Conservation (phyloP, 805 yeast genomes). For the Candida nitratophila region DNA sequence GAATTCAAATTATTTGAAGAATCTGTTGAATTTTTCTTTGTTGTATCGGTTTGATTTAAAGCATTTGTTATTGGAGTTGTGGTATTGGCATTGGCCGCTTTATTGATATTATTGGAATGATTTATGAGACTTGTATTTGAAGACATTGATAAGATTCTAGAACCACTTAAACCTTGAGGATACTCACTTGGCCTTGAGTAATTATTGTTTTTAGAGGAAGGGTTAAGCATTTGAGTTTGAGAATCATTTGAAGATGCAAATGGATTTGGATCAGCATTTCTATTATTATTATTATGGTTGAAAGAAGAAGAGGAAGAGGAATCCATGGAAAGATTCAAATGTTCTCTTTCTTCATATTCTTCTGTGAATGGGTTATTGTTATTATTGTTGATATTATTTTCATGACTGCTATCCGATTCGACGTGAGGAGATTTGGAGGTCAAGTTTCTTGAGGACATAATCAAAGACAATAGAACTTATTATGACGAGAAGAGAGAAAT, state of each 20-base stretch:
- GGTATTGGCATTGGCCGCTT: not conserved
- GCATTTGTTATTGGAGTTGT: too few species aligned
- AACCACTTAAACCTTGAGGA: constrained; percentile 50
- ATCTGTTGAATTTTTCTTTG: constrained; percentile 3
- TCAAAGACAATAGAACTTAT: too few species aligned
- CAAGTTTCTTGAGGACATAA: constrained; percentile 27
- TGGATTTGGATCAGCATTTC: constrained; percentile 12
- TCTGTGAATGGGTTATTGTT: not conserved
- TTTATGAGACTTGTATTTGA: constrained; percentile 22
- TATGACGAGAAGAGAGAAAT: not conserved
- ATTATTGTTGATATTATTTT: constrained; percentile 6
- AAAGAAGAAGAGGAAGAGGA: not conserved
- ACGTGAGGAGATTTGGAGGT: constrained; percentile 27
- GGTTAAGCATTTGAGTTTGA: not conserved
- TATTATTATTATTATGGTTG: not conserved
- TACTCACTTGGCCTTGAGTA: constrained; percentile 31
- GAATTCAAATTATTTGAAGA: constrained; percentile 6
- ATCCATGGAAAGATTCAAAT: constrained; percentile 16
- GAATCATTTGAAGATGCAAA: constrained; percentile 17
- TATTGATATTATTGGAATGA: not conserved
- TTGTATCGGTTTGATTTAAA: constrained; percentile 4
- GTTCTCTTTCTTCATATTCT: constrained; percentile 9
- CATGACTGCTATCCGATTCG: constrained; percentile 20
- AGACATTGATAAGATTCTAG: constrained; percentile 46
- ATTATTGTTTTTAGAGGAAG: not conserved